phyloP scores from a whole-genome alignment of 192 early-diverging fungal genomes.

The Linnemannia zychae region DNA sequence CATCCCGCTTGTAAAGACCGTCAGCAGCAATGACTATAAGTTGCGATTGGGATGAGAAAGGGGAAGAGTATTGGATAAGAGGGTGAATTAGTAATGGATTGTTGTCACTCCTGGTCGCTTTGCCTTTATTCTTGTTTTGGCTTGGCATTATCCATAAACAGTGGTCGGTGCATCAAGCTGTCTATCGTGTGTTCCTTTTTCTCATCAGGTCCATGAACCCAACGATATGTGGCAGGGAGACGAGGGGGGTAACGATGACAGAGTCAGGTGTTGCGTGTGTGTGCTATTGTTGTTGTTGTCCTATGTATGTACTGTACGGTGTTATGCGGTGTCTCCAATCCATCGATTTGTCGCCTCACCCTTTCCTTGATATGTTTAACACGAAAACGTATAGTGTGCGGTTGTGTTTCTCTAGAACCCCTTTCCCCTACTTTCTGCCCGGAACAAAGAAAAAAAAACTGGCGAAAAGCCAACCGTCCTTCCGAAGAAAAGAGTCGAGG shows the following conservation, averaged over 20 bases:
- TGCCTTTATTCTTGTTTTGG: not conserved
- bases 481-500: not conserved
- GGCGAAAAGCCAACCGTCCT: not conserved
- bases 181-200: slow-evolving; percentile 1
- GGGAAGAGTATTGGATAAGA: not conserved
- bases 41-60: not conserved
- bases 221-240: not conserved
- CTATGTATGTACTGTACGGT: not conserved
- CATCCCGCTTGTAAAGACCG: slow-evolving; percentile 90
- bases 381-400: not conserved
- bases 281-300: not conserved
- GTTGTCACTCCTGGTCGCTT: no score
- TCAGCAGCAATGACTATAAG: slow-evolving; percentile 88
- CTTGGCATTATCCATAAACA: not conserved
- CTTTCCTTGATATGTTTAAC: not conserved
- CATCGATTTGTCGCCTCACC: no score
- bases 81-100: no score
- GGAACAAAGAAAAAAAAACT: not conserved
- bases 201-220: not conserved
- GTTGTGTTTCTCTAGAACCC: not conserved
- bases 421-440: not conserved
- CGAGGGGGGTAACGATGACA: not conserved
- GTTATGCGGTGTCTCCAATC: not conserved
- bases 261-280: not conserved
- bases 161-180: not conserved